Evolutionary conservation across 2,329 filamentous ascomycete species (phyloP).

Genomic region (Pseudogymnoascus sp.): DNA sequence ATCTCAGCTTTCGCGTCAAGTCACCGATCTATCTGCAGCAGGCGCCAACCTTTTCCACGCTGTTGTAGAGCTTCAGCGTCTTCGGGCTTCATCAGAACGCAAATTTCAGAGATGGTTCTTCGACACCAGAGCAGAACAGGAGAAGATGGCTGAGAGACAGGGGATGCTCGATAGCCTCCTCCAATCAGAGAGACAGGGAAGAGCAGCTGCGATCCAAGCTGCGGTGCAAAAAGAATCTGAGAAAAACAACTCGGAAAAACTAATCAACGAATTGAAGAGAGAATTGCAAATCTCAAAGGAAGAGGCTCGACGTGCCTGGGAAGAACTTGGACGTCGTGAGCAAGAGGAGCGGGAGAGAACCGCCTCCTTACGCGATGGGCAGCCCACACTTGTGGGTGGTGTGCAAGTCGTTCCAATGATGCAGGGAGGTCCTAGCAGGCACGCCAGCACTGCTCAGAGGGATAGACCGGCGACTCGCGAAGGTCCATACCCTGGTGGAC

Average conservation of each 20-base stretch:
- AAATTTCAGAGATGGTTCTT: slow-evolving; percentile 99
- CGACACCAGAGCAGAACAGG: slow-evolving; percentile 81
- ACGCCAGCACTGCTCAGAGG: slow-evolving; percentile 34
- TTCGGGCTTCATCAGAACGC: slow-evolving; percentile 89
- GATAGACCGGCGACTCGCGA: slow-evolving; percentile 39
- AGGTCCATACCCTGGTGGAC: slow-evolving; percentile 33
- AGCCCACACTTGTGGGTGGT: slow-evolving; percentile 82
- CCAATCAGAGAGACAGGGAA: slow-evolving; percentile 63
- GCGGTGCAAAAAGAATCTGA: slow-evolving; percentile 61
- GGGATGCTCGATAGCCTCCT: slow-evolving; percentile 70
- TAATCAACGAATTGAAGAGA: slow-evolving; percentile 82
- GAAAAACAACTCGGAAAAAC: slow-evolving; percentile 62
- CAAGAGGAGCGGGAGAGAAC: slow-evolving; percentile 88
- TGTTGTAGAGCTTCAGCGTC: slow-evolving; percentile 87
- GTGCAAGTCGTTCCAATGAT: slow-evolving; percentile 95
- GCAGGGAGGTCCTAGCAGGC: slow-evolving; percentile 54
- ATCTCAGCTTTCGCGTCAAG: slow-evolving; percentile 83
- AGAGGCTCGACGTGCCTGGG: slow-evolving; percentile 91
- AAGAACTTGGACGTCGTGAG: slow-evolving; percentile 87
- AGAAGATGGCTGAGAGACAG: slow-evolving; percentile 73
- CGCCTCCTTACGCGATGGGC: slow-evolving; percentile 74
- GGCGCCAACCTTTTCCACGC: slow-evolving; percentile 97
- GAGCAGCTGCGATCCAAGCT: slow-evolving; percentile 58
- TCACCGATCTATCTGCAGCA: slow-evolving; percentile 93
- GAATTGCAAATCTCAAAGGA: slow-evolving; percentile 94